Evolutionary conservation across 345 rosid genomes (phyloP), one percentile per base, ranked within the genome.

Genomic region (Triadica sebifera): DNA sequence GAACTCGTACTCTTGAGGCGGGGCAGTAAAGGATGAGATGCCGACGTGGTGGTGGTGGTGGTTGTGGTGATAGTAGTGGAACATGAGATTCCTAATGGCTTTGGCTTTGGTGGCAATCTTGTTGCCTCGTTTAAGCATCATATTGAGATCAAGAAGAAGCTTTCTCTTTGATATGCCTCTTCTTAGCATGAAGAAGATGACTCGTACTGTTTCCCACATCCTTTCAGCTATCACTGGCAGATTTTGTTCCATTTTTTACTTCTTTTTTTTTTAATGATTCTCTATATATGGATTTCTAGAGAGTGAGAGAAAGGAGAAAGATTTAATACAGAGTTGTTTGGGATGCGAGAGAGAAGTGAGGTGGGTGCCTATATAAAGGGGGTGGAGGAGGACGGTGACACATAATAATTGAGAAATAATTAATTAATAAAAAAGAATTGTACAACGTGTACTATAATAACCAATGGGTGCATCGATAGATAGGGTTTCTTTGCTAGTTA

Each of bases 51-150:
- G 81, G 71, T 81, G 80, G 83, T 83, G 80, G 84, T 81, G 77
- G 84, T 78, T 81, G 71, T 83, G 81, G 84, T 84, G 81, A 84
- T 81, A 75, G 83, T 79, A 84, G 82, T 80, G 83, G 90, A 83
- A 86, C 73, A 92, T 84, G 80, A 92, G 90, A 78, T 86, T 87
- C 43, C 78, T 78, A 1, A 87, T 77, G 73, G 89, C 89, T 74
- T 90, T 89, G 51, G 85, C 90, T 71, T 89, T 89, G 55, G 85
- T 65, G 61, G 92, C 92, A 67, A 87, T 81, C 81, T 92, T 90
- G 82, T 80, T 80, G 83, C 97, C 94, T 2, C 97, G 95, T 72
- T 91, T 90, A 70, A 92, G 85, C 82, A 90, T 74, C 81, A 91
- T 67, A 86, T 84, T 87, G 80, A 92, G 88, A 76, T 92, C 95